Conservation (phyloP, 2,329 filamentous ascomycete species). For the Penicillium italicum region DNA sequence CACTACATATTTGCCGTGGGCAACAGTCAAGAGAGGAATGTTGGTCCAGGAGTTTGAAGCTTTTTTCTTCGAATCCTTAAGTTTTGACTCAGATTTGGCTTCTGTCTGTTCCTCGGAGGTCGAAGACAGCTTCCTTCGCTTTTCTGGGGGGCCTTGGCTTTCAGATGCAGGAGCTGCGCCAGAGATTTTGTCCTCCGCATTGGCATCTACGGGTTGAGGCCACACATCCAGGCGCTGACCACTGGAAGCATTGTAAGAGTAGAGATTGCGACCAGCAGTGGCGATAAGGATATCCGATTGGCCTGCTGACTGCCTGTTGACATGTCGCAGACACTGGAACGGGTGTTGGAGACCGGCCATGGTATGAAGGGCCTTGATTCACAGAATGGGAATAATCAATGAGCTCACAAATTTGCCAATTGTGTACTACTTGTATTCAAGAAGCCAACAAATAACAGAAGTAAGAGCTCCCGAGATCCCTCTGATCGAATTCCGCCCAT, state of each 20-base stretch:
- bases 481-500: constrained; percentile 2
- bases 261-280: constrained; percentile 68
- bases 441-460: background rate
- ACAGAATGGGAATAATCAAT: background rate
- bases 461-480: background rate
- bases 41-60: constrained; percentile 48
- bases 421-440: background rate
- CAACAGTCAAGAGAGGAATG: constrained; percentile 62
- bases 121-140: constrained; percentile 44
- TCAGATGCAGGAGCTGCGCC: constrained; percentile 25
- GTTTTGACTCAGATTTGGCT: constrained; percentile 9
- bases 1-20: constrained; percentile 65
- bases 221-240: constrained; percentile 61
- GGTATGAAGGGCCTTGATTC: constrained; percentile 2
- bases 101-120: constrained; percentile 18
- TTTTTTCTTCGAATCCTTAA: constrained; percentile 13
- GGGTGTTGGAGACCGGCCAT: constrained; percentile 47
- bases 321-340: constrained; percentile 60
- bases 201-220: constrained; percentile 41
- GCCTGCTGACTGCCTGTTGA: constrained; percentile 26
- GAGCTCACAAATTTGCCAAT: background rate
- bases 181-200: constrained; percentile 23
- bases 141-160: constrained; percentile 41
- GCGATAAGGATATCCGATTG: constrained; percentile 59
- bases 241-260: constrained; percentile 60